These are phyloP conservation scores for Cadophora gregata DNA, from an alignment of 2,329 filamentous ascomycete genomes.

Conservation along the genomic window DNA sequence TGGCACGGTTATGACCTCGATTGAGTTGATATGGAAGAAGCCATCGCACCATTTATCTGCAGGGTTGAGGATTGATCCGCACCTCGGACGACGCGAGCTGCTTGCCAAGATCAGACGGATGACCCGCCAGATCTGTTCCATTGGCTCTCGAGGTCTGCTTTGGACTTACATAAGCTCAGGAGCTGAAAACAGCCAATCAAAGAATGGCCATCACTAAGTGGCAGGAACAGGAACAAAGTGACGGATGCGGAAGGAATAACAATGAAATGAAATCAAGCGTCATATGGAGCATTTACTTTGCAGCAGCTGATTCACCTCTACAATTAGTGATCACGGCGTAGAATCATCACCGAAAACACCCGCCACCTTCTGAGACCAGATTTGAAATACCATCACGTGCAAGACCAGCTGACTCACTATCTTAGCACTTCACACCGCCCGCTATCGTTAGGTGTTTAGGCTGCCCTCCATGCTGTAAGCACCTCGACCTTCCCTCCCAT, in stretches of 20 bases:
- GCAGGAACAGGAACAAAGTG: constrained; percentile 1
- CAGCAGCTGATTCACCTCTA: constrained; percentile 3
- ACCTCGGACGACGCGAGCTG: not conserved
- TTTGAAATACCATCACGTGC: constrained; percentile 1
- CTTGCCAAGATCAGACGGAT: not conserved
- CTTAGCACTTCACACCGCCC: constrained; percentile 13
- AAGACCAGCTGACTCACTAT: not conserved
- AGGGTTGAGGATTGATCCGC: not conserved
- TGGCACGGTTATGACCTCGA: constrained; percentile 28
- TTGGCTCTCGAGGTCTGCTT: too few species aligned
- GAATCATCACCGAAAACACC: constrained; percentile 4
- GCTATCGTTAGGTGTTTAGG: constrained; percentile 9
- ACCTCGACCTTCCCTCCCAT: constrained; percentile 18
- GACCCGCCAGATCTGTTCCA: too few species aligned
- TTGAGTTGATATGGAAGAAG: constrained; percentile 22
- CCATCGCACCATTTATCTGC: constrained; percentile 19
- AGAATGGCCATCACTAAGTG: not conserved
- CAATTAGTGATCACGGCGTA: constrained; percentile 7
- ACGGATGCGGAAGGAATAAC: not conserved
- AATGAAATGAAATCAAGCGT: not conserved
- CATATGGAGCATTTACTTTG: not conserved
- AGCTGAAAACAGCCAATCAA: not conserved
- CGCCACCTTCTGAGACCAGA: not conserved
- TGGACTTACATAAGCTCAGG: not conserved
- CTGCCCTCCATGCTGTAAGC: constrained; percentile 7